A percentile compares a stretch with the other conserved stretches of the same genome.
Conservation (phyloP, 1,284 basidiomycete genomes). For the Irpex lacteus region DNA sequence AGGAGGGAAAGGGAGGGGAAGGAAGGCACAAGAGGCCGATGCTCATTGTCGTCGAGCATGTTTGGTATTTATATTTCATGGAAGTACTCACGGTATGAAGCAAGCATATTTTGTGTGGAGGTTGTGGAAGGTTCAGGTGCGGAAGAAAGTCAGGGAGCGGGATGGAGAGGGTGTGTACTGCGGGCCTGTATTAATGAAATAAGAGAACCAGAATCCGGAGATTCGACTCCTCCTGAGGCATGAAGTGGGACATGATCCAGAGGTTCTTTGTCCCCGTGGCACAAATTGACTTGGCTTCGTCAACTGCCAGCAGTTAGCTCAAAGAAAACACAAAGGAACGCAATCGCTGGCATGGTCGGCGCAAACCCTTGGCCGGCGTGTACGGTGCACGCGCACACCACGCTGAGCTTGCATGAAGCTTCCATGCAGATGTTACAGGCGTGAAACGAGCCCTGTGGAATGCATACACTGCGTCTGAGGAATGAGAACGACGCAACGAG, state of each 20-base stretch:
- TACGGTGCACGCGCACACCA: background rate
- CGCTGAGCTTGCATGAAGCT: background rate
- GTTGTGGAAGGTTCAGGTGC: background rate
- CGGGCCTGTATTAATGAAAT: background rate
- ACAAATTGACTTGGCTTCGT: background rate
- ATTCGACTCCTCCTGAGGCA: background rate
- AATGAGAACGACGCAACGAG: background rate
- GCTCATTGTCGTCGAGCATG: background rate
- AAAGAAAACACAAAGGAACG: background rate
- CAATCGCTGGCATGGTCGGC: background rate
- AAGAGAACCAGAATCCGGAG: background rate
- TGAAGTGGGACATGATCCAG: background rate
- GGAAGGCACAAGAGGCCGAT: background rate
- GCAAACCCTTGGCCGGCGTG: background rate
- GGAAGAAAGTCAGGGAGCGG: background rate
- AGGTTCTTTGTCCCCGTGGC: background rate
- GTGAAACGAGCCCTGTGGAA: background rate
- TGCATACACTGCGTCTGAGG: background rate
- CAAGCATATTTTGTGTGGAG: background rate
- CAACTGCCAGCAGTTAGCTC: background rate
- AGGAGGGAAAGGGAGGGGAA: slow-evolving; percentile 16
- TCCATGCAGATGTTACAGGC: background rate
- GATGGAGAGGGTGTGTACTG: background rate
- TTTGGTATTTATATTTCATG: background rate
- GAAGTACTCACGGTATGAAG: background rate